Evolutionary conservation across 768 basidiomycete species (phyloP), one percentile per base, ranked within the genome.

Genomic region (Trametes cubensis): DNA sequence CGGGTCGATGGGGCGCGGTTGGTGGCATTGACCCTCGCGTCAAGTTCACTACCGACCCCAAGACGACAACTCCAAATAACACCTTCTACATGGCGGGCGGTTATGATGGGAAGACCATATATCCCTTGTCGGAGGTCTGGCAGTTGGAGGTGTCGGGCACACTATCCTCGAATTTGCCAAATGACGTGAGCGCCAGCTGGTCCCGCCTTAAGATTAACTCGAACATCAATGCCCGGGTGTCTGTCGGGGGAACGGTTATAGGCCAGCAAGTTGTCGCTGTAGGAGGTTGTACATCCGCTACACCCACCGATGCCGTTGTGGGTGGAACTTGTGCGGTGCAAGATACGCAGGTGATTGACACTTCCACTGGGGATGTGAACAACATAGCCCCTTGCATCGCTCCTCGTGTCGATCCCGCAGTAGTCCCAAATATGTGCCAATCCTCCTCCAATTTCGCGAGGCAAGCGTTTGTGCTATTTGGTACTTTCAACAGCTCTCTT

Each of bases 41-140:
- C 4, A 34, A 71, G 7, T 61, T 61, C 23, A 70, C 62, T 25
- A 57, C 69, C 15, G 82, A 82, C 69, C 72, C 79, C 23, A 64
- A 51, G 11, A 65, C 80, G 10, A 77, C 80, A 18, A 80, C 80
- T 15, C 86, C 86, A 42, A 89, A 87, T 68, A 92, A 88, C 65
- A 85, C 88, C 0, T 85, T 92, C 66, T 91, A 84, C 73, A 77
- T 92, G 67, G 80, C 83, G 8, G 92, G 92, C n/a, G 92, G 92
- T 8, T 81, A 79, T 26, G 76, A 88, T 63, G 83, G 80, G 11
- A 74, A 66, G 17, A 73, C 70, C 2, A 65, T 75, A 34, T 78
- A 74, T 61, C 75, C 83, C 39, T 74, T 91, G 38, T 84, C 87
- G 21, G 84, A 92, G 55, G 78, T 90, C 20, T 94, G 90, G 89